These are phyloP conservation scores for Anthracocystis walkeri DNA, from an alignment of 1,284 basidiomycete species.

Conservation along the genomic window DNA sequence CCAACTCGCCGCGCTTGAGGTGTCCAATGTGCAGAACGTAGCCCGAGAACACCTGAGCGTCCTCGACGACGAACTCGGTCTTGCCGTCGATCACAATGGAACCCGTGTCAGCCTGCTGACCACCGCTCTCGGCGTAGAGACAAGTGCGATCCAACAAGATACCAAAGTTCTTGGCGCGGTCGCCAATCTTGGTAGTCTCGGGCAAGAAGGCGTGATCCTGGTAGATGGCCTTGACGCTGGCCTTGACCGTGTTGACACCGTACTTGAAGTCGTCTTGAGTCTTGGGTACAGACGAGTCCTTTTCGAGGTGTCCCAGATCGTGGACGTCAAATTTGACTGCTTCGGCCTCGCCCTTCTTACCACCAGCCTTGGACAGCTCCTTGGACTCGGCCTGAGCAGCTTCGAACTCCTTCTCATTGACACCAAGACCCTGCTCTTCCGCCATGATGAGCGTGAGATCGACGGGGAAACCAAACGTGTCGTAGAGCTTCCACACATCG, in stretches of 20 bases:
- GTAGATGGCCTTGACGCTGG: conserved; percentile 87
- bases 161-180: conserved; percentile 78
- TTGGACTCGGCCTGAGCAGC: conserved; percentile 87
- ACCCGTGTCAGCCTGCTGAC: conserved; percentile 96
- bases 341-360: conserved; percentile 74
- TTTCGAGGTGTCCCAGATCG: conserved; percentile 88
- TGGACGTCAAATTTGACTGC: conserved; percentile 94
- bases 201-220: conserved; percentile 80
- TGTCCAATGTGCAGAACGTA: conserved; percentile 90
- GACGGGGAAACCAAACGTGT: conserved; percentile 98
- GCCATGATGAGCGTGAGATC: conserved; percentile 98
- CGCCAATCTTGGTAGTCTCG: conserved; percentile 66
- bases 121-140: conserved; percentile 97
- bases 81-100: conserved; percentile 91
- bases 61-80: conserved; percentile 91
- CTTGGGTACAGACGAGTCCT: conserved; percentile 83
- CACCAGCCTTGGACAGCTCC: conserved; percentile 88
- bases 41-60: conserved; percentile 88
- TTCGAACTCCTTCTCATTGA: conserved; percentile 91
- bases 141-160: conserved; percentile 92
- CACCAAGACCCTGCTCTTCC: conserved; percentile 85
- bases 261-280: conserved; percentile 94
- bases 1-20: conserved; percentile 81
- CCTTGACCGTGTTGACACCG: conserved; percentile 77
- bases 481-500: conserved; percentile 97